These are phyloP conservation scores for Candida fluviatilis DNA, from an alignment of 805 yeast genomes.

Conservation along the genomic window DNA sequence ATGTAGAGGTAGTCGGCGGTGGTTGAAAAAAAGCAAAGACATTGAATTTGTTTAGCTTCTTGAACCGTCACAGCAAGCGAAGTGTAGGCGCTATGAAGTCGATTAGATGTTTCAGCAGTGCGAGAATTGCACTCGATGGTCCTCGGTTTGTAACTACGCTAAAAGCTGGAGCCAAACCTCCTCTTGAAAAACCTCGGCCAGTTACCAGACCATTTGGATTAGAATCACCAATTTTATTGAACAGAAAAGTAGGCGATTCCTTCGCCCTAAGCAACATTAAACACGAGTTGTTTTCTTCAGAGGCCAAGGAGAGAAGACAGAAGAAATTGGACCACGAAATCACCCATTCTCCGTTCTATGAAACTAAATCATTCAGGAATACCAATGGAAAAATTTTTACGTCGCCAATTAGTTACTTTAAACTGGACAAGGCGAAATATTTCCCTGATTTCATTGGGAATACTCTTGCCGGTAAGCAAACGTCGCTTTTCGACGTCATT, in stretches of 20 bases:
- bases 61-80: too few relatives aligned
- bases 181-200: constrained; percentile 26
- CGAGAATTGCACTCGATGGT: constrained; percentile 3
- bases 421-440: constrained; percentile 63
- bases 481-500: constrained; percentile 36
- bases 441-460: constrained; percentile 76
- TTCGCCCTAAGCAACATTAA: constrained; percentile 15
- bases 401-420: constrained; percentile 79
- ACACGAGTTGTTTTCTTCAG: constrained; percentile 25
- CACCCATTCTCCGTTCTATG: constrained; percentile 41
- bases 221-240: constrained; percentile 24
- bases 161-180: constrained; percentile 35
- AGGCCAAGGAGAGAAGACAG: constrained; percentile 36
- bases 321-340: constrained; percentile 38
- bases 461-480: constrained; percentile 38
- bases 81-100: neutral
- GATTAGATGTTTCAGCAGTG: constrained; percentile 1
- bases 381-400: constrained; percentile 82
- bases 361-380: constrained; percentile 48
- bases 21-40: too few relatives aligned
- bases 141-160: constrained; percentile 37
- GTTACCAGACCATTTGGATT: constrained; percentile 39
- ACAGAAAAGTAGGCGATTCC: constrained; percentile 15
- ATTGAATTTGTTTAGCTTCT: too few relatives aligned
- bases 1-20: too few relatives aligned